Base-by-base conservation (phyloP, 1,284 basidiomycete species). In the Apiotrichum akiyoshidainum region DNA sequence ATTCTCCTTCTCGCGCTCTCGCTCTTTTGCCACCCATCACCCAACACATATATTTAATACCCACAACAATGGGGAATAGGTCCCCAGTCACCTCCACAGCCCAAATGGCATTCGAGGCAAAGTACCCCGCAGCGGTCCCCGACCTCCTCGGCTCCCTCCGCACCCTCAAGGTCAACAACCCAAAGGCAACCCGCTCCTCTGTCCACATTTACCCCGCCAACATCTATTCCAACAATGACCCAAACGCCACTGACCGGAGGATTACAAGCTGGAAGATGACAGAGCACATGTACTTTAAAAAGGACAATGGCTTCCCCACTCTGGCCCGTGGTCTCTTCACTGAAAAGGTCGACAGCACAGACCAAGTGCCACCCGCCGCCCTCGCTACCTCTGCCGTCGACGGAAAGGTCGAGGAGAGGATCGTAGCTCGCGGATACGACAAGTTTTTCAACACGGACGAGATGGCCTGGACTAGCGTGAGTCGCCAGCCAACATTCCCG, bases 361-460 rank as follows among this genome's bases (percentile, higher is more conserved):
- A 58, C 71, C 57, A 58, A 13, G 50, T 72, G 8, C 71, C 72
- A 1, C 51, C 58, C 2, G 53, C 73, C 75, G 52, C 64, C 19
- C 16, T 64, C 46, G 17, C 71, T 74, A 19, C 48, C 14, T 57
- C 50, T 11, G 59, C 60, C 12, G 50, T 50, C 21, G 59, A 54
- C 33, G 19, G 26, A 8, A 54, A 65, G 3, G 41, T 76, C 40
- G 68, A 68, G 34, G 69, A 74, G 54, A 79, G 90, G 51, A 95
- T 99, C 57, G 87, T 95, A 0, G 88, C 85, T 0, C 81, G 96
- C 50, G 95, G 95, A 0, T 99, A 99, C 71, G 96, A 99, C 82
- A 99, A 99, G 79, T 99, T 99, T 79, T 99, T 99, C 82, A 99
- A 97, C 74, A 90, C 96, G 37, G 89, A 87, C 33, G 95, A 99